Percentiles rank a stretch among this genome's conserved stretches.
Evolutionary conservation across 2,329 filamentous ascomycete genomes (phyloP).

Genomic region (Arachnopeziza araneosa): DNA sequence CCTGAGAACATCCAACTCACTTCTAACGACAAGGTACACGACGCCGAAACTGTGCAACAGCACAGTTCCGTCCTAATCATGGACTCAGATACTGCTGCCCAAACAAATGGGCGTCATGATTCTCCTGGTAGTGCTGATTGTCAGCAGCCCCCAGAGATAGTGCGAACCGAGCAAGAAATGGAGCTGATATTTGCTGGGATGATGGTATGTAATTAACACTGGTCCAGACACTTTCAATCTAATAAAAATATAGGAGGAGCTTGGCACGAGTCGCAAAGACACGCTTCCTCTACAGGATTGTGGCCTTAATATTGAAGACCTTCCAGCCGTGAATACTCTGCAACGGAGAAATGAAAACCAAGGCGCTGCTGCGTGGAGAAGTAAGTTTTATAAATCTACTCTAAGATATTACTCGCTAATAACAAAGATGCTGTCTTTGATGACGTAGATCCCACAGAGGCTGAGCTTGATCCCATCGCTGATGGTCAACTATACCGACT

Average conservation of each 20-base stretch:
- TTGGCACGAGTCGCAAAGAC: conserved; percentile 25
- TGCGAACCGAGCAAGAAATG: not conserved
- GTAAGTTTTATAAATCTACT: conserved; percentile 12
- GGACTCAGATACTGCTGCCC: not conserved
- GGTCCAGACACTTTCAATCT: not conserved
- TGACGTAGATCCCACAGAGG: conserved; percentile 18
- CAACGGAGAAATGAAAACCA: not conserved
- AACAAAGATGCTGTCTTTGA: conserved; percentile 18
- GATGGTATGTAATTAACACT: conserved; percentile 18
- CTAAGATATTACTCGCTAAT: conserved; percentile 5
- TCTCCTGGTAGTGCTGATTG: no score
- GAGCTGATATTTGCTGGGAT: conserved; percentile 19
- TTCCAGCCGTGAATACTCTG: not conserved
- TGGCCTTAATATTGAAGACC: not conserved
- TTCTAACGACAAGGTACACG: not conserved
- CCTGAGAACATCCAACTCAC: not conserved
- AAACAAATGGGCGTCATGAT: not conserved
- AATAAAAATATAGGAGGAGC: conserved; percentile 22
- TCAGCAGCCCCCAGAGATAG: not conserved
- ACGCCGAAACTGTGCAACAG: not conserved
- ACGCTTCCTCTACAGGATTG: conserved; percentile 23
- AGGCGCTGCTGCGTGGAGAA: conserved; percentile 16
- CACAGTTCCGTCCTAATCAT: not conserved
- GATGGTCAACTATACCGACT: conserved; percentile 26
- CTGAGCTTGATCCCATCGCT: conserved; percentile 21